Percentiles rank a stretch among this genome's conserved stretches.
Conservation (phyloP, 176 grass and related monocot genomes). For the Panicum miliaceum region DNA sequence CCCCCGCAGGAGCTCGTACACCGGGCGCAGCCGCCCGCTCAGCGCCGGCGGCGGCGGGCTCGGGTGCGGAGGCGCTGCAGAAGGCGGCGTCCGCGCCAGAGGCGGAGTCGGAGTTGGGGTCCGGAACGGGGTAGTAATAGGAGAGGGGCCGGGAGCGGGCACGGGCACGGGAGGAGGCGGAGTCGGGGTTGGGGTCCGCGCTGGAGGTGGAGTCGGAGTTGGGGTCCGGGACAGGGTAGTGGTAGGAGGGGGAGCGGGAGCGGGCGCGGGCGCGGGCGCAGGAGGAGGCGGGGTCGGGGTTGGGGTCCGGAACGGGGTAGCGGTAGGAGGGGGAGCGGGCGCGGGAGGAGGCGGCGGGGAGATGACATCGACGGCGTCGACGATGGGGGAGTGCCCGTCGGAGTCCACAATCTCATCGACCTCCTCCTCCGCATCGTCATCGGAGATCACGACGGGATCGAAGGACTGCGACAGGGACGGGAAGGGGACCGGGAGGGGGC, state of each 20-base stretch:
- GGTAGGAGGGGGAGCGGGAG: slow-evolving; percentile 1
- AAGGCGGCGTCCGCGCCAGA: not conserved
- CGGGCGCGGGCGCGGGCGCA: slow-evolving; percentile 14
- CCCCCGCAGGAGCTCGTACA: slow-evolving; percentile 61
- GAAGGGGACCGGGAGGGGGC: not conserved
- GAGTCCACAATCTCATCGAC: slow-evolving; percentile 33
- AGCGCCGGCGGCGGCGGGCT: not conserved
- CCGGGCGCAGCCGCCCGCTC: slow-evolving; percentile 35
- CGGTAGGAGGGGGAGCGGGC: slow-evolving; percentile 33
- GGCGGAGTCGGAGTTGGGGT: not conserved
- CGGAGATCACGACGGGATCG: slow-evolving; percentile 64
- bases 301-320: not conserved
- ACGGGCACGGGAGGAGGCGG: slow-evolving; percentile 19
- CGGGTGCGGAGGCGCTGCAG: not conserved
- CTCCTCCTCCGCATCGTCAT: slow-evolving; percentile 51
- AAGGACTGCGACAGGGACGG: slow-evolving; percentile 36
- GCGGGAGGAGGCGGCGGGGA: slow-evolving; percentile 44
- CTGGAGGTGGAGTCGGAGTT: too few relatives aligned
- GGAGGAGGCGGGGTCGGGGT: slow-evolving; percentile 1
- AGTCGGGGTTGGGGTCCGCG: not conserved
- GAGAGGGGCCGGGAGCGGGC: slow-evolving; percentile 13
- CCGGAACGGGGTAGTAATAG: not conserved
- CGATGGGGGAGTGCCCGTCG: slow-evolving; percentile 58
- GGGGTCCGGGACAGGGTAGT: not conserved
- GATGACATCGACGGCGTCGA: slow-evolving; percentile 63